These are phyloP conservation scores for Fonsecaea erecta DNA, from an alignment of 2,329 filamentous ascomycete species.

Conservation along the genomic window DNA sequence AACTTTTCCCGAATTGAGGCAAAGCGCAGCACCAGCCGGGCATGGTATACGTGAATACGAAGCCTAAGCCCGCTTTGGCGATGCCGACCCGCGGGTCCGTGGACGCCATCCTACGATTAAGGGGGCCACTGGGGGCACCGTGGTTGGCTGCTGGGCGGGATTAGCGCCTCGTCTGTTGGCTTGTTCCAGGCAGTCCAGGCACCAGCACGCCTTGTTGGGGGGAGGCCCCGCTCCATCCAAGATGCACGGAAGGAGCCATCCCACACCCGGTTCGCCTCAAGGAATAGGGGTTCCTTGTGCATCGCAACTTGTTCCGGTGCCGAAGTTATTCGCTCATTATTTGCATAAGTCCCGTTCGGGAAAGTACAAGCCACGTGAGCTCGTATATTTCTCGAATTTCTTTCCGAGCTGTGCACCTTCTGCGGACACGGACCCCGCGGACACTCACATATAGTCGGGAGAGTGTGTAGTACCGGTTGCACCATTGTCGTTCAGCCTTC, in stretches of 20 bases:
- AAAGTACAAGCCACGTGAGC: not conserved
- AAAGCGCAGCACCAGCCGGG: not conserved
- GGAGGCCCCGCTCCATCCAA: not conserved
- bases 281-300: not conserved
- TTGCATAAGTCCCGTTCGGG: not conserved
- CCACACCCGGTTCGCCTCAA: not conserved
- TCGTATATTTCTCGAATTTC: not conserved
- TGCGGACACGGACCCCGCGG: not conserved
- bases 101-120: not conserved
- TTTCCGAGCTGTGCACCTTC: not conserved
- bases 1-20: not conserved
- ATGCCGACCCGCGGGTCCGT: not conserved
- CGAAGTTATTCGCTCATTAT: conserved; percentile 3
- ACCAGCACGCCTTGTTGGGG: not conserved
- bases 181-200: not conserved
- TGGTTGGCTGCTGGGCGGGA: not conserved
- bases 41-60: conserved; percentile 6
- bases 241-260: not conserved
- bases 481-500: not conserved
- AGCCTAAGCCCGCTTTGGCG: not conserved
- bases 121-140: not conserved
- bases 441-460: not conserved
- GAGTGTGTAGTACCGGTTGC: not conserved
- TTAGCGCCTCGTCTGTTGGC: not conserved
- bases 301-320: not conserved